Base-by-base conservation (phyloP, 345 rosid species). In the Euphorbia tirucalli region DNA sequence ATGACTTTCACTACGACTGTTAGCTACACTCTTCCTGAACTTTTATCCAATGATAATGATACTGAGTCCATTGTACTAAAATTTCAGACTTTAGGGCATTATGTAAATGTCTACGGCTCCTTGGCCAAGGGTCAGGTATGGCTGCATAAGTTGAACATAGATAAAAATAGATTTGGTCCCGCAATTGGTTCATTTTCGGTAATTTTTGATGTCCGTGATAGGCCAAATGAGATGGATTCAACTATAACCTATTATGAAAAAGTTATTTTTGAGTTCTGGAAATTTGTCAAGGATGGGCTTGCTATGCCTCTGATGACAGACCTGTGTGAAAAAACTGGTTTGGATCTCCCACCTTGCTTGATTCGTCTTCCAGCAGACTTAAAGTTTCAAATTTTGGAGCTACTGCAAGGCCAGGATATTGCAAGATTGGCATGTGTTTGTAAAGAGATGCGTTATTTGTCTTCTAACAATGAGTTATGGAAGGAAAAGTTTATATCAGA, bases 211-310 rank as follows among this genome's bases (percentile, higher is more conserved):
- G 43, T 62, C 11, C 8, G 62, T 44, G 71, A 27, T 21, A 39
- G 1, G 44, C 30, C 49, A 70, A 75, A 74, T 63, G 79, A 71
- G 2, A 67, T 41, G 18, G 68, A 69, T 72, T 62, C 75, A 65
- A 66, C 69, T 11, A 65, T 65, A 14, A 24, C 46, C 0, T 54
- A 72, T 58, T 14, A 50, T 0, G 85, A 81, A 58, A 71, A 65
- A 16, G 85, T 82, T 25, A 82, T 86, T 60, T 88, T 92, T 25
- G 71, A 85, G 78, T 87, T 87, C 39, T 93, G 93, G 97, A 91
- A 86, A 77, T 74, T 78, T 68, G 91, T 88, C 8, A 91, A 91
- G 74, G 93, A 93, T 73, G 85, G 84, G 30, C 80, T 91, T 73
- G 89, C 74, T 11, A 82, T 77, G 50, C 96, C 92, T 19, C 77